Base-by-base conservation (phyloP, 2,329 filamentous ascomycete species). In the Fusarium ambrosium region DNA sequence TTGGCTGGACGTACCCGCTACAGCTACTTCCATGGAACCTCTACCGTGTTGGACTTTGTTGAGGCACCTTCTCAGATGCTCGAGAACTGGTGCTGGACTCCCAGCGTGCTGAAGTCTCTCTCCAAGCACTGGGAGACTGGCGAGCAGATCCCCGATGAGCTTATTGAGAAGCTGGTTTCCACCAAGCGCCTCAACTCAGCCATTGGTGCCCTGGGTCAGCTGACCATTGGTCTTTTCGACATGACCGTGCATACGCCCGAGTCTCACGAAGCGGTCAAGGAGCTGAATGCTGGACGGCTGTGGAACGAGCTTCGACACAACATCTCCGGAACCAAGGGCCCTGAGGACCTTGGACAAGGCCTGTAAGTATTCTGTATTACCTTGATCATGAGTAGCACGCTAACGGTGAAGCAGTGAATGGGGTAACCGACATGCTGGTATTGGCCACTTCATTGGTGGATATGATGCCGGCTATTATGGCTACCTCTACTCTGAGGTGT, bases 381-480 rank as follows among this genome's bases (percentile, higher is more conserved):
- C 11, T 20, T 18, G 8, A 2, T 7, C 13, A 4, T 27, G 43
- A 20, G 48, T 36, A 27, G 34, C 32, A 65, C 74, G 60, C 80
- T 85, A 77, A 82, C 81, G 70, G 24, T 14, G 18, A 37, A 51
- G 22, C 53, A 90, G 88, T 80, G 87, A 88, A 70, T 95, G 93
- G 93, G 94, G 93, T 45, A 89, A 95, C 77, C 93, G 94, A 14
- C 91, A 95, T 79, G 93, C 93, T 7, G 94, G 92, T 0, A 95
- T 97, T 79, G 93, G 94, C 18, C 94, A 97, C 83, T 87, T 96
- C 73, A 94, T 96, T 70, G 93, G 93, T 63, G 94, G 94, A 2
- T 97, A 97, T 79, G 94, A 96, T 82, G 94, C 94, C 34, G 93
- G 94, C 51, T 96, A 96, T 85, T 97, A 97, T 82, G 91, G 91